Base-by-base conservation (phyloP, 768 basidiomycete species). In the Suillus cothurnatus region DNA sequence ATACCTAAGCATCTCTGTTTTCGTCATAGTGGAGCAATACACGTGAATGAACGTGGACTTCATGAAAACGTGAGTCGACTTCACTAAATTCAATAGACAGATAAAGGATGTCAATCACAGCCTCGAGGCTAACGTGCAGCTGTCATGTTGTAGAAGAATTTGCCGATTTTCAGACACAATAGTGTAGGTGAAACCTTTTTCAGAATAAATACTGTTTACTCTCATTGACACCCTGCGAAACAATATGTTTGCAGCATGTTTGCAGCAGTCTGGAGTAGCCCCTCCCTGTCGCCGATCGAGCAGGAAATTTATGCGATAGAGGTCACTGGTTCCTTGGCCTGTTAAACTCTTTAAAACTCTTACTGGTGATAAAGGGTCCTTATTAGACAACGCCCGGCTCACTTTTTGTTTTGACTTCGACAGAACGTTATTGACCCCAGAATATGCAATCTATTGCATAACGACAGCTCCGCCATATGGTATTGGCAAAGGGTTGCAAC, bases 41-140 rank as follows among this genome's bases (percentile, higher is more conserved):
- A 59, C 28, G 58, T 59, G 26, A 59, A 59, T 59, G 58, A 59
- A 59, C 58, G 58, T 28, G 21, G 58, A 39, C 39, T 31, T 59
- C 58, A 59, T 59, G 38, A 41, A 19, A 32, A 55, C 21, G 53
- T 32, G 31, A 55, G 53, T 31, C 21, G 26, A 55, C 19, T 19
- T n/a, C 58, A 59, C 58, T 59, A 41, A 59, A 31, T 21, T 41
- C 38, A 41, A 41, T 59, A 31, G 38, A 23, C 58, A 59, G 26
- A 41, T n/a, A 12, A n/a, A 55, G 21, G 38, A 21, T 21, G 39
- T 28, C 19, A 59, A 59, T 59, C 58, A 41, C 58, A 59, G 15
- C 58, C 38, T 59, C 26, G 26, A 59, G 58, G 58, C 28, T 59
- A 28, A 28, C 58, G 58, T 43, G 41, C 19, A 39, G 58, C 19